Conservation (phyloP, 2,329 filamentous ascomycete species). For the Hyphodiscus sp. region DNA sequence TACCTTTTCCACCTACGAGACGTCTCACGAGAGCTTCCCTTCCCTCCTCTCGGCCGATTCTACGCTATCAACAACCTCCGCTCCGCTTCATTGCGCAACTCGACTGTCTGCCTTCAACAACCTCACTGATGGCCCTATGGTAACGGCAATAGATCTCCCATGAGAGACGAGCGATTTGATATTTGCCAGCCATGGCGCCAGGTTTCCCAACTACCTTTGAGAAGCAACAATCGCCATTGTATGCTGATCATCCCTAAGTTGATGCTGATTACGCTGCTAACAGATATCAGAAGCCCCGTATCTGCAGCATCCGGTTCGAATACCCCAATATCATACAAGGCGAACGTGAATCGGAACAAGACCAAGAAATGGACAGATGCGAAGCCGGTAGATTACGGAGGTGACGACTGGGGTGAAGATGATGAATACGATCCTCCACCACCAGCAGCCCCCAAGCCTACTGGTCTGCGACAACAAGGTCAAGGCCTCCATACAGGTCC, state of each 20-base stretch:
- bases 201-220: constrained; percentile 28
- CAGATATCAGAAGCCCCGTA: constrained; percentile 17
- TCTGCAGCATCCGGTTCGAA: constrained; percentile 16
- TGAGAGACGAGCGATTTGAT: constrained; percentile 10
- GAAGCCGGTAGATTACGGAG: constrained; percentile 79
- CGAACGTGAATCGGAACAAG: constrained; percentile 82
- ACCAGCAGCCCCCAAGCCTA: constrained; percentile 32
- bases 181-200: constrained; percentile 26
- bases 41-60: not conserved
- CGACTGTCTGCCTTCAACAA: not conserved
- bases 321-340: constrained; percentile 51
- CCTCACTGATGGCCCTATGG: constrained; percentile 11
- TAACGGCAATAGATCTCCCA: constrained; percentile 15
- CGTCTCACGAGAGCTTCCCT: not conserved
- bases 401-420: constrained; percentile 84
- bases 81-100: not conserved
- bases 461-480: constrained; percentile 38
- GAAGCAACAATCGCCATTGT: constrained; percentile 24
- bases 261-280: constrained; percentile 3
- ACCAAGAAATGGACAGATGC: constrained; percentile 95
- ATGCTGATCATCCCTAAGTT: constrained; percentile 3
- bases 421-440: constrained; percentile 50
- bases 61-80: not conserved
- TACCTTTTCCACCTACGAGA: no score
- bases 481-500: constrained; percentile 23